Evolutionary conservation across 2,329 filamentous ascomycete genomes (phyloP), one percentile per base, ranked within the genome.

Genomic region (Pseudocercospora musae): DNA sequence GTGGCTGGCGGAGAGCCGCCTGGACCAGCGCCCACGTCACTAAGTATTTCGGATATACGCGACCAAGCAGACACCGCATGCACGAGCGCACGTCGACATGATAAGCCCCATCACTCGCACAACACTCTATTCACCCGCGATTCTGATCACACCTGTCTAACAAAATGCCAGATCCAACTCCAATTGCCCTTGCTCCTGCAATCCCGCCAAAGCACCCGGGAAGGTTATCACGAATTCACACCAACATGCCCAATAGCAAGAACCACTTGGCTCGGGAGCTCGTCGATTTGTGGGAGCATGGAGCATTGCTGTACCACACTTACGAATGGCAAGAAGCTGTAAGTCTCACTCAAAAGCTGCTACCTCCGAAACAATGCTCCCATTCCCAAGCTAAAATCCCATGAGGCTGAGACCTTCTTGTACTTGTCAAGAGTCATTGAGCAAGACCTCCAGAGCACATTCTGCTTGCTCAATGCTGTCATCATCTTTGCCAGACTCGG

Each of bases 281-380:
- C 3, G 53, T 71, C 48, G 69, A 73, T 66, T 46, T 74, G n/a
- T 75, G 74, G 74, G 71, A 75, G 48, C 73, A 75, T 46, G 73
- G 72, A 13, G 65, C 65, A 11, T 63, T 70, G 4, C 67, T 76
- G 1, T 74, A 72, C 62, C 65, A 74, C 42, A 66, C 62, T 44
- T 73, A 69, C 60, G 74, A 75, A 50, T 75, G 72, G 71, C 66
- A 72, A 52, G 64, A 64, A n/a, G 67, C 74, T n/a, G 67, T 63
- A 60, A 40, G 61, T 54, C 13, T 40, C 18, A 48, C 18, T 23
- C 15, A 8, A 40, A 54, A 9, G 4, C 29, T 25, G 5, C n/a
- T 13, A 25, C 25, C n/a, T 10, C 27, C n/a, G 31, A 42, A 25
- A 37, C 15, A 23, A 9, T n/a, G 29, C 50, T 9, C 15, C n/a